Evolutionary conservation across 1,284 basidiomycete species (phyloP).

Genomic region (Pascua sp.): DNA sequence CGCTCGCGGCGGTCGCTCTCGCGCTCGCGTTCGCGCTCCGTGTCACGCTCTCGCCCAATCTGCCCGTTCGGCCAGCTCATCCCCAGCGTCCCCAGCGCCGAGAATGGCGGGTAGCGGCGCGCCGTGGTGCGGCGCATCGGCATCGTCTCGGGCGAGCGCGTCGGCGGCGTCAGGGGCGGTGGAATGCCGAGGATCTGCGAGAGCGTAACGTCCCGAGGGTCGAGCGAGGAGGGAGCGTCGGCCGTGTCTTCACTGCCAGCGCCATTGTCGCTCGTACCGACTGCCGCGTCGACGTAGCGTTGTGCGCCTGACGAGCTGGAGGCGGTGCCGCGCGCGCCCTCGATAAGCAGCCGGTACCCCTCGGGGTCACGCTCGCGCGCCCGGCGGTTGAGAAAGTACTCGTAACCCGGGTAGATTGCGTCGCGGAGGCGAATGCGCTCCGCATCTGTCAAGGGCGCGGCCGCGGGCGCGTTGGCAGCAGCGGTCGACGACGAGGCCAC

Average conservation of each 20-base stretch:
- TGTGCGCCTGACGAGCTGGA: too few relatives aligned
- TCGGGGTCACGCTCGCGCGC: too few relatives aligned
- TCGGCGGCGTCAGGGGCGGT: neutral
- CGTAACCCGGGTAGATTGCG: too few relatives aligned
- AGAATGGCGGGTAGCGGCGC: neutral
- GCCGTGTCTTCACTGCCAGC: neutral
- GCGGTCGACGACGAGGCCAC: too few relatives aligned
- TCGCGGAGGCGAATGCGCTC: too few relatives aligned
- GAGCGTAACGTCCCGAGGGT: neutral
- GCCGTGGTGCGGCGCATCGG: neutral
- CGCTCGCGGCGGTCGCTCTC: neutral
- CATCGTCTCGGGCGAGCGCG: neutral
- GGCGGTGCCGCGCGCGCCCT: too few relatives aligned
- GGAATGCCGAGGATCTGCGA: neutral
- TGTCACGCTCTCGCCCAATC: neutral
- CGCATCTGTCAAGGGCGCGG: too few relatives aligned
- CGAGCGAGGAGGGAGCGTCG: neutral
- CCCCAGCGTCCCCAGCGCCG: neutral
- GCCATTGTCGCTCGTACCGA: too few relatives aligned
- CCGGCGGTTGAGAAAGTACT: too few relatives aligned
- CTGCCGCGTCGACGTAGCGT: too few relatives aligned
- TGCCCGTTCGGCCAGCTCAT: conserved; percentile 6
- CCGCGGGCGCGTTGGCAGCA: too few relatives aligned
- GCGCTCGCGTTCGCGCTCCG: conserved; percentile 1
- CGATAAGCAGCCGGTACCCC: too few relatives aligned